Conservation (phyloP, 768 basidiomycete genomes). For the Serendipita sp. region DNA sequence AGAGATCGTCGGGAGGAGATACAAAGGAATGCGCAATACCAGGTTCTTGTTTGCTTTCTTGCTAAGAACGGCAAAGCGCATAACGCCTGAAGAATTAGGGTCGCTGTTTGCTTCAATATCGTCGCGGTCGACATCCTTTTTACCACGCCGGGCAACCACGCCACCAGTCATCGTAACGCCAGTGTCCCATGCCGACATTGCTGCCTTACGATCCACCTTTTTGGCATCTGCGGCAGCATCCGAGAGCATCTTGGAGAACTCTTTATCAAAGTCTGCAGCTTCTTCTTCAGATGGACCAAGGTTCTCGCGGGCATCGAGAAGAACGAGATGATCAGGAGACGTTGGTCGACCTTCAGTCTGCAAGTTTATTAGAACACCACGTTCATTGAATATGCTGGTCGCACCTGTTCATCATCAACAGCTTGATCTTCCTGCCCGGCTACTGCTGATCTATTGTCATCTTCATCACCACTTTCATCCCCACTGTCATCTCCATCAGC, state of each 20-base stretch:
- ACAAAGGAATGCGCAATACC: conserved; percentile 26
- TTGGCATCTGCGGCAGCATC: conserved; percentile 70
- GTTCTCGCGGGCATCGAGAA: conserved; percentile 44
- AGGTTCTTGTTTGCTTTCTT: conserved; percentile 90
- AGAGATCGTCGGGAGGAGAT: conserved; percentile 2
- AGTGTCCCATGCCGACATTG: conserved; percentile 77
- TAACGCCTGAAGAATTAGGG: conserved; percentile 30
- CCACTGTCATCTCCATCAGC: conserved; percentile 39
- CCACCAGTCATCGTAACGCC: conserved; percentile 52
- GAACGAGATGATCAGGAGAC: conserved; percentile 68
- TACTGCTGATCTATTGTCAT: conserved; percentile 10
- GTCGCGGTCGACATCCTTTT: conserved; percentile 45
- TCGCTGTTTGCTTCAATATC: conserved; percentile 35
- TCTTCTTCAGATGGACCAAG: conserved; percentile 78
- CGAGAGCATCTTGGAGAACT: conserved; percentile 87
- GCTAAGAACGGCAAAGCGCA: conserved; percentile 87
- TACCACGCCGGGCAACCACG: conserved; percentile 25
- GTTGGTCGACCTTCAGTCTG: conserved; percentile 54
- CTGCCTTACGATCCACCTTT: conserved; percentile 78
- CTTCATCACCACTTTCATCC: conserved; percentile 31
- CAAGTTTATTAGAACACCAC: not conserved
- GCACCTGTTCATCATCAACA: conserved; percentile 21
- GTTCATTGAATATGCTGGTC: not conserved
- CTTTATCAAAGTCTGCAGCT: conserved; percentile 86
- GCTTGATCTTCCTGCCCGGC: conserved; percentile 20